Conservation (phyloP, 495 filamentous ascomycete species). For the Xylaria bambusicola region DNA sequence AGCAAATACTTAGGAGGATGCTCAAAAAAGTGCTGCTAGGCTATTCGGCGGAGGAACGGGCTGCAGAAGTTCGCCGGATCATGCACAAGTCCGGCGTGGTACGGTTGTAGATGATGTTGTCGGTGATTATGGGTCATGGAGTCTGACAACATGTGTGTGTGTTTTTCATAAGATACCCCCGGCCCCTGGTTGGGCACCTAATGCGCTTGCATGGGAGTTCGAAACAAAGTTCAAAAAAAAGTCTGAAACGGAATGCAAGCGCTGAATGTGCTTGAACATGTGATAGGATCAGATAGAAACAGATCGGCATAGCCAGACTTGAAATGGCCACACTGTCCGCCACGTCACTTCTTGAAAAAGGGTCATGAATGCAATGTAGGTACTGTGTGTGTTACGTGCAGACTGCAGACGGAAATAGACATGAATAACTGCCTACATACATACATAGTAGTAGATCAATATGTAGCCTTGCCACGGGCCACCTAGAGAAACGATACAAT, state of each 20-base stretch:
- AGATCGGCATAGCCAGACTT: background rate
- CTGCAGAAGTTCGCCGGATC: conserved; percentile 23
- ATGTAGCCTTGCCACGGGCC: no score
- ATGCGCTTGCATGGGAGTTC: no score
- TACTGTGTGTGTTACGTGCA: background rate
- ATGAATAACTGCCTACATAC: no score
- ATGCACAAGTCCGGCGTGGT: conserved; percentile 21
- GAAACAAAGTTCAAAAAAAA: background rate
- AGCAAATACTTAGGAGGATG: conserved; percentile 29
- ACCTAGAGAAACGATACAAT: no score
- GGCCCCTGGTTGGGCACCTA: background rate
- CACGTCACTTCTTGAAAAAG: conserved; percentile 12
- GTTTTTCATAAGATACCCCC: background rate
- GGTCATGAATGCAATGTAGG: no score
- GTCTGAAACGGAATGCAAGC: background rate
- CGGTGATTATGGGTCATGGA: background rate
- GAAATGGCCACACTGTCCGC: conserved; percentile 1
- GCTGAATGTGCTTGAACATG: background rate
- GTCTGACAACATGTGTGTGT: background rate
- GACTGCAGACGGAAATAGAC: background rate
- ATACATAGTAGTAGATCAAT: no score
- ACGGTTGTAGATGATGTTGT: background rate
- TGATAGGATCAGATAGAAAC: conserved; percentile 1
- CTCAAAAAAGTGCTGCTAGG: conserved; percentile 23
- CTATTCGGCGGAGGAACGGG: conserved; percentile 18